Evolutionary conservation across 257 asterid genomes (phyloP), one percentile per base, ranked within the genome.

Genomic region (Salvia splendens): DNA sequence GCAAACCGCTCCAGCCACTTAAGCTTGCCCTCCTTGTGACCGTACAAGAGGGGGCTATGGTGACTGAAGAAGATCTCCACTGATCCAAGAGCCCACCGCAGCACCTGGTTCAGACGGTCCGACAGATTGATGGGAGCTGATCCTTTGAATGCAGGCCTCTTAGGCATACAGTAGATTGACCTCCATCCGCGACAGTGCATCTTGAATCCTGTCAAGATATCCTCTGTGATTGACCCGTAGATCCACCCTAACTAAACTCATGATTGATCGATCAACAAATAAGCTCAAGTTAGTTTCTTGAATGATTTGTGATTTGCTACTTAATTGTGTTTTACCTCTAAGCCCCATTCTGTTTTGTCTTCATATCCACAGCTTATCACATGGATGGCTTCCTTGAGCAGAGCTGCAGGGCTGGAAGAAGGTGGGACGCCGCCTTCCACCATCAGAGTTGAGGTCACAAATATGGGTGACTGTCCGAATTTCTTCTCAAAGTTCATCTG

Each of bases 161-260:
- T 76, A 10, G 98, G 98, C 95, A 89, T 87, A 65, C 98, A 91
- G 83, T 91, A 89, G 33, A 91, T 81, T 3, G 98, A 91, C 61
- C 96, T 84, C 98, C 98, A 91, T 11, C 98, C 98, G 32, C 98
- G 96, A 52, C 95, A 89, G 59, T 91, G 98, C 98, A 91, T 91
- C 84, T 91, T 91, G 83, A 91, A 91, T 5, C 98, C 98, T 9
- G 98, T 91, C 71, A 91, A 60, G 87, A 91, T 91, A 68, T 91
- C 98, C 74, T 91, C 98, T 46, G 98, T 91, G 81, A 91, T 87
- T 15, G 98, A 91, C 51, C 98, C 98, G 49, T 91, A 91, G 69
- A 91, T 91, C 96, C 98, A 91, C 3, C 98, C 98, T 79, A 91
- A 65, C 98, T 91, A 24, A 24, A 24, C 3, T 24, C 30, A 24